Evolutionary conservation across 805 yeast genomes (phyloP).

Genomic region (Sugiyamaella chiloensis): DNA sequence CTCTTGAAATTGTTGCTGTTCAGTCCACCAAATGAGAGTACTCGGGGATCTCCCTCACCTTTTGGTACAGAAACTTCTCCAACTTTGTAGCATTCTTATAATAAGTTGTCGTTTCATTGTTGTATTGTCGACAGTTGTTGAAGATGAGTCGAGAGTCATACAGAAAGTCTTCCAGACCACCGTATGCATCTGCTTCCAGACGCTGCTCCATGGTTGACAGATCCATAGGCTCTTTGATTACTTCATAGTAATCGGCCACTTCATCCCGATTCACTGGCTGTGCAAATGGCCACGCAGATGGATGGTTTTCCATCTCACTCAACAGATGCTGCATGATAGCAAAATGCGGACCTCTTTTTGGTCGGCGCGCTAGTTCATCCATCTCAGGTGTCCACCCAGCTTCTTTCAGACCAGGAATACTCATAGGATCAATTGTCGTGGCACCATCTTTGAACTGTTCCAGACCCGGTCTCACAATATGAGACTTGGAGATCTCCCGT

Average conservation of each 20-base stretch:
- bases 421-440: conserved; percentile 61
- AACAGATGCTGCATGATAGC: conserved; percentile 87
- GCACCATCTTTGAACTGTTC: conserved; percentile 55
- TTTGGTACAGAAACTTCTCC: conserved; percentile 80
- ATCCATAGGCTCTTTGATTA: conserved; percentile 98
- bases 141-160: conserved; percentile 84
- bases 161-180: conserved; percentile 84
- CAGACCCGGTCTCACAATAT: conserved; percentile 78
- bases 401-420: conserved; percentile 86
- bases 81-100: conserved; percentile 91
- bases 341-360: conserved; percentile 91
- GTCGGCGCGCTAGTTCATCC: conserved; percentile 94
- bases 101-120: conserved; percentile 91
- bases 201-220: conserved; percentile 92
- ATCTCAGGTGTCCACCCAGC: conserved; percentile 98
- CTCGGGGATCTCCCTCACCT: conserved; percentile 88
- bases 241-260: conserved; percentile 94
- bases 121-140: conserved; percentile 88
- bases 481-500: conserved; percentile 71
- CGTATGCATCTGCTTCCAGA: conserved; percentile 87
- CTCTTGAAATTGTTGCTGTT: conserved; percentile 11
- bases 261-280: conserved; percentile 91
- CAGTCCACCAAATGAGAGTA: conserved; percentile 76
- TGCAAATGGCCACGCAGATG: conserved; percentile 97
- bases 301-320: conserved; percentile 87